Base-by-base conservation (phyloP, 2,329 filamentous ascomycete genomes). In the Parafenestella ontariensis region DNA sequence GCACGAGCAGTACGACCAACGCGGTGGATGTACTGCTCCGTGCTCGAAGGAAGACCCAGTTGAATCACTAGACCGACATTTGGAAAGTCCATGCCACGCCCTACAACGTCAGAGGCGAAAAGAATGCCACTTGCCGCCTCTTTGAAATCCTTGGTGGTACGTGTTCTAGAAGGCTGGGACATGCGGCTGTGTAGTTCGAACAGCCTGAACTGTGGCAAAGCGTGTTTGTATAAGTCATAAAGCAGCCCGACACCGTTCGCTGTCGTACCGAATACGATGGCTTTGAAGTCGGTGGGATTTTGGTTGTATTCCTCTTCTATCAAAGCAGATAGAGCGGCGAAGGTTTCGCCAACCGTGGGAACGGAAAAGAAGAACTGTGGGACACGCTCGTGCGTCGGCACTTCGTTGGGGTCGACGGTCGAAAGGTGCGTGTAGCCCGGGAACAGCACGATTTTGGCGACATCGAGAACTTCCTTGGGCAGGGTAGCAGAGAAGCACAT, bases 71-170 rank as follows among this genome's bases (percentile, higher is more conserved):
- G 68, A 23, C 79, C 77, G 53, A 82, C 79, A 51, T 81, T 80
- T 18, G 80, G 80, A 64, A 82, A 82, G 59, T 82, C 80, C 79
- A 82, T 81, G 24, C 80, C 80, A 46, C 80, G 76, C 9, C 79
- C 80, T 10, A 81, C 78, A 4, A 76, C 73, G 51, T 76, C 73
- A 63, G 79, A 81, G 20, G 82, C 82, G 49, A 85, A 81, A 59
- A 84, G 70, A 47, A 85, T 78, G 23, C 82, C 82, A 15, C 76
- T 73, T 1, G 74, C 65, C 17, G 78, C 70, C 51, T 79, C 71
- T 54, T 78, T 80, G 74, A 78, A 82, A 34, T 77, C 72, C 29
- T 77, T 68, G 1, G 78, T 80, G 2, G 78, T 80, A 11, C 72
- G 68, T 3, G 78, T 81, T 23, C 79, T 73, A 20, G 67, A 64